phyloP scores from a whole-genome alignment of 2,329 filamentous ascomycete genomes.

The Diplodia scrobiculata region DNA sequence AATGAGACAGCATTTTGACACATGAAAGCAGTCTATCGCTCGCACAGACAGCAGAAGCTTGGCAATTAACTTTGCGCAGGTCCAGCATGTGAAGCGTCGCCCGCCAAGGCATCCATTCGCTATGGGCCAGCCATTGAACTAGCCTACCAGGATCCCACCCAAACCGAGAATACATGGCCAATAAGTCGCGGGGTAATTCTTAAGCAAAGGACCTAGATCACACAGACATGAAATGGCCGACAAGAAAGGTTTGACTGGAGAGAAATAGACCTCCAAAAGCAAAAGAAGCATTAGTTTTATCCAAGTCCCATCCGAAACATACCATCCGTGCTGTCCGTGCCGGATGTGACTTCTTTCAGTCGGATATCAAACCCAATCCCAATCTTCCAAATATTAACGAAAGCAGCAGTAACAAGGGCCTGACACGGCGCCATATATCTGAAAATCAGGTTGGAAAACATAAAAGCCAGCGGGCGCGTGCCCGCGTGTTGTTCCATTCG shows the following conservation, averaged over 20 bases:
- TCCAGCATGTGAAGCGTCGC: not conserved
- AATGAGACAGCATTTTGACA: not conserved
- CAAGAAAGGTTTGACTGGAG: not conserved
- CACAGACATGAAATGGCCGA: not conserved
- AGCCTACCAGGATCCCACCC: not conserved
- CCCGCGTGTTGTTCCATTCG: not conserved
- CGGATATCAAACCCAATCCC: constrained; percentile 16
- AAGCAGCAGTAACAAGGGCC: not conserved
- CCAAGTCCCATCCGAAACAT: constrained; percentile 20
- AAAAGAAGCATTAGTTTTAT: constrained; percentile 3
- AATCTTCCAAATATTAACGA: not conserved
- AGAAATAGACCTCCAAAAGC: not conserved
- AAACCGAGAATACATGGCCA: constrained; percentile 1
- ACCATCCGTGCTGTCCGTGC: constrained; percentile 11
- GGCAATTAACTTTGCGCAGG: not conserved
- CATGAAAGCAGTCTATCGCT: not conserved
- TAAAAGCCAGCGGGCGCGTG: not conserved
- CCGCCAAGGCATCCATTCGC: not conserved
- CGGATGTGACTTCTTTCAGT: constrained; percentile 25
- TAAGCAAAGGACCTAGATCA: not conserved
- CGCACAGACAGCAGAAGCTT: not conserved
- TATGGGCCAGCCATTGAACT: constrained; percentile 3
- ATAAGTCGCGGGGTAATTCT: not conserved
- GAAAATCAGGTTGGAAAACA: not conserved
- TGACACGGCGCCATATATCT: not conserved